Evolutionary conservation across 129 eudicot genomes (phyloP), one percentile per base, ranked within the genome.

Genomic region (Artemisia annua): DNA sequence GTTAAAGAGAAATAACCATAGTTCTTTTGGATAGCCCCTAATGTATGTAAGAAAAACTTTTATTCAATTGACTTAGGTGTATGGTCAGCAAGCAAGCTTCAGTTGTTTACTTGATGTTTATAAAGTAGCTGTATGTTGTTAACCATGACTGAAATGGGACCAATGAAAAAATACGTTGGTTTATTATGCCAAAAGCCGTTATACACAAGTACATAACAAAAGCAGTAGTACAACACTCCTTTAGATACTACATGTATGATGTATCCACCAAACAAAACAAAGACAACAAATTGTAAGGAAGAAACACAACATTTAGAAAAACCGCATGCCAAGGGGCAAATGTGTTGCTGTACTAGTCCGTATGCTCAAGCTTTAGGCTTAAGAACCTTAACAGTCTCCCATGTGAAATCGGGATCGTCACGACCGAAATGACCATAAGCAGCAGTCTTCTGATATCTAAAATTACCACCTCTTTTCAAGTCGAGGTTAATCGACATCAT

Each of bases 341-440:
- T 59, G 52, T 61, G 39, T 35, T 43, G 7, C 46, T 39, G 5
- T 48, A 24, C 26, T 67, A 39, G 46, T 39, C 1, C 9, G 46
- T 39, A 35, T 61, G 26, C 50, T 75, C 59, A 73, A 35, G 89
- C 89, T 69, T 88, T 88, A 11, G 89, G 89, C 71, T 86, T 86
- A 61, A 88, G 91, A 66, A 73, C 53, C 82, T 86, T 88, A 66
- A 79, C 82, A 54, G 91, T 86, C 87, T 88, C 96, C 96, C 96
- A 88, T 39, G 96, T 86, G 87, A 88, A 88, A 69, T 88, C 96
- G 0, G 91, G 87, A 67, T 86, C 96, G 9, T 88, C 91, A 16
- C 96, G 89, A 17, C 96, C 96, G 16, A 88, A 88, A 81, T 88
- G 96, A 3, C 96, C 96, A 63, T 87, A 87, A 70, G 88, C 87